Percentiles rank a stretch among this genome's conserved stretches.
These are phyloP conservation scores for Reutealis trisperma DNA, from an alignment of 345 rosid genomes.

Conservation along the genomic window DNA sequence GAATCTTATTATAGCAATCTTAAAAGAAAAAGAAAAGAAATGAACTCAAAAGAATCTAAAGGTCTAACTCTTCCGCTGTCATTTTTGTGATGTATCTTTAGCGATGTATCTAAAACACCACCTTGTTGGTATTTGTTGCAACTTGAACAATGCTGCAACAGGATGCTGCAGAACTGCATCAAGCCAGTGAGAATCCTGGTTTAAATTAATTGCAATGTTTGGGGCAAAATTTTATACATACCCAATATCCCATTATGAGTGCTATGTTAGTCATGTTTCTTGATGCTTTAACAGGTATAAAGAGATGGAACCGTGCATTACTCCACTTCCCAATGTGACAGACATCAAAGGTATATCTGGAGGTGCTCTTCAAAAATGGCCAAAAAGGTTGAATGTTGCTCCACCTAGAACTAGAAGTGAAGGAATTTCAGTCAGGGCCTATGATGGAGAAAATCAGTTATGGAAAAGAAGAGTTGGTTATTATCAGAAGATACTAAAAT, in stretches of 20 bases:
- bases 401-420: slow-evolving; percentile 45
- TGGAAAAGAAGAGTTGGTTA: slow-evolving; percentile 49
- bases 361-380: slow-evolving; percentile 46
- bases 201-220: neutral
- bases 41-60: no score
- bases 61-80: neutral
- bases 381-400: slow-evolving; percentile 44
- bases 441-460: slow-evolving; percentile 39
- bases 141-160: neutral
- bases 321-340: slow-evolving; percentile 44
- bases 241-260: neutral
- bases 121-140: neutral
- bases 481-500: slow-evolving; percentile 46
- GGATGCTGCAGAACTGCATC: neutral
- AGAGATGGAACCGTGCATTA: slow-evolving; percentile 60
- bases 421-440: slow-evolving; percentile 36
- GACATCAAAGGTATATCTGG: slow-evolving; percentile 36
- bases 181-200: neutral
- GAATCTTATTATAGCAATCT: neutral
- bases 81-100: neutral
- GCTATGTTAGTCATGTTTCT: neutral
- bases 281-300: slow-evolving; percentile 41
- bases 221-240: no score
- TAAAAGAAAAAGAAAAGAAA: no score
- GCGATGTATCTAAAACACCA: neutral